Conservation (phyloP, 2,329 filamentous ascomycete genomes). For the Pestalotiopsis sp. region DNA sequence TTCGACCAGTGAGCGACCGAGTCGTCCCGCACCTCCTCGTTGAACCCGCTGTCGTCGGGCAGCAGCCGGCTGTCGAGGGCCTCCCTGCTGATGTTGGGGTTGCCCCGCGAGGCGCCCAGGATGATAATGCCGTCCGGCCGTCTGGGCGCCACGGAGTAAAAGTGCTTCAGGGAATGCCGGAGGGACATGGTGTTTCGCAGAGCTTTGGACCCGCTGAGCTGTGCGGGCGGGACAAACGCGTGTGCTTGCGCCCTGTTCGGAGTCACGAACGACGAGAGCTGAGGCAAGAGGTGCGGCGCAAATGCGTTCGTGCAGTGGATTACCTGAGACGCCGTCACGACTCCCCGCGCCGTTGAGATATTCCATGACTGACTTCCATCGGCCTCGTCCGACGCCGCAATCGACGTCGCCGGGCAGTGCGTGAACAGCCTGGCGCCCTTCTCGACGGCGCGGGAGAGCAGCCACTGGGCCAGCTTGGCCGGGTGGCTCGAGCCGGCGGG, state of each 20-base stretch:
- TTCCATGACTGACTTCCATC: slow-evolving; percentile 29
- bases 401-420: slow-evolving; percentile 39
- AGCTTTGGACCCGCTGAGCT: slow-evolving; percentile 35
- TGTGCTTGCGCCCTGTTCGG: slow-evolving; percentile 49
- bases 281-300: slow-evolving; percentile 37
- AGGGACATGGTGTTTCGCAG: slow-evolving; percentile 46
- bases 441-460: slow-evolving; percentile 38
- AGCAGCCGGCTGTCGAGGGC: slow-evolving; percentile 32
- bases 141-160: slow-evolving; percentile 52
- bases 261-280: slow-evolving; percentile 36
- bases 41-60: slow-evolving; percentile 41
- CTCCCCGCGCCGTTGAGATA: slow-evolving; percentile 36
- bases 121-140: slow-evolving; percentile 44
- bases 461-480: slow-evolving; percentile 51
- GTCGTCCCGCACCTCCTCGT: slow-evolving; percentile 41
- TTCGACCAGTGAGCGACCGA: slow-evolving; percentile 35
- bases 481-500: slow-evolving; percentile 51
- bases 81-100: slow-evolving; percentile 37
- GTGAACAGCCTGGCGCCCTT: slow-evolving; percentile 44
- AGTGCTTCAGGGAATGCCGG: slow-evolving; percentile 47
- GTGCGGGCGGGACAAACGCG: slow-evolving; percentile 40
- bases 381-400: slow-evolving; percentile 23
- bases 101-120: slow-evolving; percentile 44
- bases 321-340: slow-evolving; percentile 28
- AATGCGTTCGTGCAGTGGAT: slow-evolving; percentile 45